phyloP scores from a whole-genome alignment of 2,329 filamentous ascomycete genomes.

The Penicillium verrucosum region DNA sequence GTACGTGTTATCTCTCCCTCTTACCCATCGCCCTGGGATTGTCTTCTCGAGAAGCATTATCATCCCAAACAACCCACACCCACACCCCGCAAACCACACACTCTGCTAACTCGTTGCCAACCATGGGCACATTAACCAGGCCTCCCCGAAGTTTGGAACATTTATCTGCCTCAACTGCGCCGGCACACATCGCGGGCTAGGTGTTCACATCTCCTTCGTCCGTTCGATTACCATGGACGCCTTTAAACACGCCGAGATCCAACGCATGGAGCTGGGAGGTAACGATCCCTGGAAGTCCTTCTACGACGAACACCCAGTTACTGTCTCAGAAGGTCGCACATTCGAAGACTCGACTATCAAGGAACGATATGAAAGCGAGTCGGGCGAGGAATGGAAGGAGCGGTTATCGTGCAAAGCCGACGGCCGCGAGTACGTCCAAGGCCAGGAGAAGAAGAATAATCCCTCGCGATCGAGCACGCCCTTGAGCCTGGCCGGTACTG shows the following conservation, averaged over 20 bases:
- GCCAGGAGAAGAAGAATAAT: constrained; percentile 55
- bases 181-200: constrained; percentile 88
- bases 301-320: constrained; percentile 71
- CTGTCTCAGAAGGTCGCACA: constrained; percentile 62
- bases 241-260: constrained; percentile 89
- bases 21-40: background rate
- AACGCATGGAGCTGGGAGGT: constrained; percentile 87
- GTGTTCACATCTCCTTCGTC: constrained; percentile 98
- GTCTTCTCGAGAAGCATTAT: background rate
- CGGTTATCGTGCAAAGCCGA: constrained; percentile 83
- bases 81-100: background rate
- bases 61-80: background rate
- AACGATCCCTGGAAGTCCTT: constrained; percentile 85
- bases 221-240: constrained; percentile 98
- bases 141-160: constrained; percentile 91
- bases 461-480: constrained; percentile 33
- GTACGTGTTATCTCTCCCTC: constrained; percentile 49
- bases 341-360: constrained; percentile 89
- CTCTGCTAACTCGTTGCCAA: background rate
- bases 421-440: constrained; percentile 77
- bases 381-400: constrained; percentile 94
- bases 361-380: constrained; percentile 84
- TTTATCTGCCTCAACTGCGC: constrained; percentile 98
- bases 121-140: constrained; percentile 40
- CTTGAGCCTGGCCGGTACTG: constrained; percentile 13